A percentile compares a stretch with the other conserved stretches of the same genome.
phyloP scores from a whole-genome alignment of 106 monocot genomes.

The Posidonia australis region DNA sequence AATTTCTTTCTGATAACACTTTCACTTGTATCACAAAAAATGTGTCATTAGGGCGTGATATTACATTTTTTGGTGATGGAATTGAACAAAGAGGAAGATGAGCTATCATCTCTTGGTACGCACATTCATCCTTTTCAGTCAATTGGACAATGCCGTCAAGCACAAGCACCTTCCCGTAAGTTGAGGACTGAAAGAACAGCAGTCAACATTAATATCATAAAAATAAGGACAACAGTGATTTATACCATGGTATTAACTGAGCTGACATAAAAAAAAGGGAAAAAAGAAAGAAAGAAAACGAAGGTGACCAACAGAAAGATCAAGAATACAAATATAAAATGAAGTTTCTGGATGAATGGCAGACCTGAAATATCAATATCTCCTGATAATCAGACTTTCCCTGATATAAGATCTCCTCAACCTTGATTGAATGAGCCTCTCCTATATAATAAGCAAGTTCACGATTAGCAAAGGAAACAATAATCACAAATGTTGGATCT shows the following conservation, averaged over 20 bases:
- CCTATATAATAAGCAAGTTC: constrained; percentile 29
- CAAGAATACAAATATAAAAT: neutral
- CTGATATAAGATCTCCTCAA: constrained; percentile 66
- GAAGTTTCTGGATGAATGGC: neutral
- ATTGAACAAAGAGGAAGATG: constrained; percentile 98
- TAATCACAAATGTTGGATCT: neutral
- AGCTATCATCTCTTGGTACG: constrained; percentile 97
- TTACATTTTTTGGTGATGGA: constrained; percentile 81
- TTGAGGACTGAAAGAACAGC: constrained; percentile 54
- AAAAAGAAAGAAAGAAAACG: neutral
- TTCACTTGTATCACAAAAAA: too few species aligned
- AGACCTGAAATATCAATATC: constrained; percentile 83
- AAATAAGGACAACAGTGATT: too few species aligned
- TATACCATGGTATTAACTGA: too few species aligned
- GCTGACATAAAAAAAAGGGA: neutral
- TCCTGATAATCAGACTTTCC: constrained; percentile 84
- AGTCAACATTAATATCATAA: neutral
- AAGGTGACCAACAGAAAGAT: neutral
- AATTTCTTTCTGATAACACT: too few species aligned
- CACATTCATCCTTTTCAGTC: constrained; percentile 95
- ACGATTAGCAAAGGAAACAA: neutral
- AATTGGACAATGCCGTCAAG: constrained; percentile 98
- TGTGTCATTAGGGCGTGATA: neutral
- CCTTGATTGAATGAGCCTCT: constrained; percentile 86
- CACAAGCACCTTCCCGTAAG: constrained; percentile 89